phyloP scores from a whole-genome alignment of 1,139 yeast species.

The Yamadazyma conglobata region DNA sequence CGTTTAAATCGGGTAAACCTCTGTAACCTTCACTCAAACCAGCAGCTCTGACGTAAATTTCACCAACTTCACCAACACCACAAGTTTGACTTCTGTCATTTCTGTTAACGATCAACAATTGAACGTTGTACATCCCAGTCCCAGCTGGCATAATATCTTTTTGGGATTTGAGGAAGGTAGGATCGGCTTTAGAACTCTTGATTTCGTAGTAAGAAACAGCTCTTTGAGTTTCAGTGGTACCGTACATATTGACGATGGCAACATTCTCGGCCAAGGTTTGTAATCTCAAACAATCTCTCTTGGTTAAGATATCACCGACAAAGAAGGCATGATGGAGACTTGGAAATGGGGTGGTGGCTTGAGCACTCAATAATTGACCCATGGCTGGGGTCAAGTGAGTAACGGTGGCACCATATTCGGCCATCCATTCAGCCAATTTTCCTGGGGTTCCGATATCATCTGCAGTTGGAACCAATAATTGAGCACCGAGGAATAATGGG shows the following conservation, averaged over 20 bases:
- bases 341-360: conserved; percentile 88
- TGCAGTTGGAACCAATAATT: conserved; percentile 85
- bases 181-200: conserved; percentile 64
- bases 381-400: conserved; percentile 98
- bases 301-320: conserved; percentile 95
- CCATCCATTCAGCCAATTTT: conserved; percentile 96
- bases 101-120: conserved; percentile 88
- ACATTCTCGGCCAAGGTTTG: conserved; percentile 91
- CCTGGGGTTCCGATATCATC: conserved; percentile 99
- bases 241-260: conserved; percentile 94
- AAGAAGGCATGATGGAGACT: conserved; percentile 92
- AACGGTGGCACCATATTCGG: conserved; percentile 83
- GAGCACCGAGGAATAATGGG: conserved; percentile 94
- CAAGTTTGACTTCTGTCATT: conserved; percentile 83
- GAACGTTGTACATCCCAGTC: conserved; percentile 94
- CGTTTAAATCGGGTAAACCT: conserved; percentile 83
- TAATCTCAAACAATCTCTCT: conserved; percentile 90
- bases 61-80: conserved; percentile 99
- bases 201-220: conserved; percentile 94
- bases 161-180: conserved; percentile 73
- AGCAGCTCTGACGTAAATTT: conserved; percentile 95
- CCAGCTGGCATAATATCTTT: conserved; percentile 99
- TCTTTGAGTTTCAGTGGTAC: conserved; percentile 98
- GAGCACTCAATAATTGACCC: conserved; percentile 97
- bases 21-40: conserved; percentile 97